A percentile compares a stretch with the other conserved stretches of the same genome.
These are phyloP conservation scores for Hypoxylon sp. DNA, from an alignment of 2,329 filamentous ascomycete genomes.

Conservation along the genomic window DNA sequence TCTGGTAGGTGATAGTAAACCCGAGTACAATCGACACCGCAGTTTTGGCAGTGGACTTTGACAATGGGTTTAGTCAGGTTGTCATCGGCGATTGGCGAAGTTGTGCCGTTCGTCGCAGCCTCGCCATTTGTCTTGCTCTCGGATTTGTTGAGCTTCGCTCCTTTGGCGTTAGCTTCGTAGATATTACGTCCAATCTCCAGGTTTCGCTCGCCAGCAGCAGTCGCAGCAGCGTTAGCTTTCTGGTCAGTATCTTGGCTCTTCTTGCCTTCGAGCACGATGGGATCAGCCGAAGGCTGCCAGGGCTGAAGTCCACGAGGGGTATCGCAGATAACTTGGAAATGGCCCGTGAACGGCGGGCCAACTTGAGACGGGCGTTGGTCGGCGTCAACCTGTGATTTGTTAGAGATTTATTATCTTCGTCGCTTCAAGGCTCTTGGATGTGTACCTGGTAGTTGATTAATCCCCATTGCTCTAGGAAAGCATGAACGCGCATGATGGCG, in stretches of 20 bases:
- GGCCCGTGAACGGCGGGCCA: constrained; percentile 95
- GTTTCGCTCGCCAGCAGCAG: constrained; percentile 85
- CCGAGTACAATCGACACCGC: constrained; percentile 87
- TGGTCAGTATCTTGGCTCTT: constrained; percentile 78
- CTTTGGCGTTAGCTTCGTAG: constrained; percentile 92
- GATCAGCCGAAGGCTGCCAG: constrained; percentile 90
- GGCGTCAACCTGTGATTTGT: constrained; percentile 82
- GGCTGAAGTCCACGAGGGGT: constrained; percentile 95
- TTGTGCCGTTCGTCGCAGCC: constrained; percentile 75
- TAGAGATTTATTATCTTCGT: constrained; percentile 43
- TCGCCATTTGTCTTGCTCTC: constrained; percentile 85
- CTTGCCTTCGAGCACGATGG: constrained; percentile 74
- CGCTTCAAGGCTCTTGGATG: constrained; percentile 37
- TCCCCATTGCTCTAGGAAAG: constrained; percentile 98
- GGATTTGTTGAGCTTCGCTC: constrained; percentile 75
- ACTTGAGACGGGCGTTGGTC: constrained; percentile 96
- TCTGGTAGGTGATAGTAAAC: constrained; percentile 74
- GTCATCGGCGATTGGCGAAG: constrained; percentile 65
- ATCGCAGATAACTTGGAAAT: constrained; percentile 96
- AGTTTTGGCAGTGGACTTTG: constrained; percentile 88
- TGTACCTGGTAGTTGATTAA: constrained; percentile 97
- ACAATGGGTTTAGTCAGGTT: constrained; percentile 75
- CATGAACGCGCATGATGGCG: constrained; percentile 98
- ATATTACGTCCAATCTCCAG: constrained; percentile 95
- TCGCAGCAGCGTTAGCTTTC: constrained; percentile 75